Evolutionary conservation across 352 stramenopile genomes (phyloP).

Genomic region (Globisporangium mamillatum): DNA sequence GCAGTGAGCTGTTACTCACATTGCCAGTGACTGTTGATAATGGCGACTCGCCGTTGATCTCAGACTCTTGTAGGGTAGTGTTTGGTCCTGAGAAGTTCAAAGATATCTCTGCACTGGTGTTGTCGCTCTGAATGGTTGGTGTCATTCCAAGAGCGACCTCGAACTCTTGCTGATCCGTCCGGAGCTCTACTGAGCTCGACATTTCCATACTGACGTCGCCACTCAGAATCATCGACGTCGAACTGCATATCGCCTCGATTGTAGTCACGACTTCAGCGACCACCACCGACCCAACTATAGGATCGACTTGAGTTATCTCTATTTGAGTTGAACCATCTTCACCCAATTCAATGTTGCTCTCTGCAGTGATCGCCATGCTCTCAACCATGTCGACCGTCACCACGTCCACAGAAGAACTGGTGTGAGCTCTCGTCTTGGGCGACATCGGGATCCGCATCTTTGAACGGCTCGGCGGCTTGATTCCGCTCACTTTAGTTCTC

Average conservation of each 20-base stretch:
- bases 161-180: too few relatives aligned
- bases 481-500: slow-evolving; percentile 6
- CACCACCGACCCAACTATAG: background rate
- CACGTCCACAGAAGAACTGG: background rate
- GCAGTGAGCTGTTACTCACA: too few relatives aligned
- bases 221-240: background rate
- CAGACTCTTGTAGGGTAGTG: too few relatives aligned
- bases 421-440: background rate
- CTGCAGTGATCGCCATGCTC: background rate
- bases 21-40: too few relatives aligned
- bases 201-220: background rate
- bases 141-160: background rate
- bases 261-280: background rate
- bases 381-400: background rate
- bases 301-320: background rate
- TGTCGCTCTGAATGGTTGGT: background rate
- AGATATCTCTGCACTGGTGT: background rate
- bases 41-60: too few relatives aligned
- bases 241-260: background rate
- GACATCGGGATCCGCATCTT: slow-evolving; percentile 1
- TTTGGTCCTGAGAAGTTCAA: too few relatives aligned
- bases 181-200: background rate
- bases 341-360: background rate
- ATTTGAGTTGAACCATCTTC: too few relatives aligned
- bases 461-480: slow-evolving; percentile 7